Evolutionary conservation across 331 rosid genomes (phyloP), one percentile per base, ranked within the genome.

Genomic region (Acacia concinna): DNA sequence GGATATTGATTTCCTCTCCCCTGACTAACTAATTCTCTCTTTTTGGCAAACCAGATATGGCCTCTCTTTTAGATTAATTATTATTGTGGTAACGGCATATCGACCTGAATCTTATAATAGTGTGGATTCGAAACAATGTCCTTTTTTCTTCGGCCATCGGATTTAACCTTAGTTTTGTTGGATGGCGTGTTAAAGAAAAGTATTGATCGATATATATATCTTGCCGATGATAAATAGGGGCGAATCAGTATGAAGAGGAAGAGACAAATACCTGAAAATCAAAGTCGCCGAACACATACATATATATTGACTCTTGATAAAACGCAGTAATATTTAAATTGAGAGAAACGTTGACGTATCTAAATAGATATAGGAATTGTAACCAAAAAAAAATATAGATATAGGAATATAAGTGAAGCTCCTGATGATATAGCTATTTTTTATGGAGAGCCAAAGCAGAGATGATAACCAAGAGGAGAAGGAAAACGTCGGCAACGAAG

Each of bases 401-500:
- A n/a, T n/a, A n/a, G 10, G 41, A 38, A 1, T 9, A 21, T 9
- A 54, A 54, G 30, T 56, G 17, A 21, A 23, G 63, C 63, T 10
- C 31, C 0, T n/a, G 18, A 44, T 3, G 6, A 6, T 20, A 51
- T 6, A 6, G 4, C 80, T 62, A 83, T 44, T 71, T 90, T 46
- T 47, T 91, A 31, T 95, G 86, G 41, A 94, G 86, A 74, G 83
- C 83, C 72, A 91, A 37, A 56, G 97, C 90, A 21, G 97, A 94
- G 37, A 94, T n/a, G 35, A 89, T 71, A 71, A 94, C 64, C 83
- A 94, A 79, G 68, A 87, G 47, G 21, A 90, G 31, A 2, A 91
- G 77, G 43, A 83, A 14, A 66, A 89, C 81, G 6, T 83, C 98
- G 0, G 96, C 78, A 14, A 87, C 27, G 46, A 94, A 81, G 0